A percentile compares a stretch with the other conserved stretches of the same genome.
These are phyloP conservation scores for Aeminium ludgeri DNA, from an alignment of 495 filamentous ascomycete genomes.

Conservation along the genomic window DNA sequence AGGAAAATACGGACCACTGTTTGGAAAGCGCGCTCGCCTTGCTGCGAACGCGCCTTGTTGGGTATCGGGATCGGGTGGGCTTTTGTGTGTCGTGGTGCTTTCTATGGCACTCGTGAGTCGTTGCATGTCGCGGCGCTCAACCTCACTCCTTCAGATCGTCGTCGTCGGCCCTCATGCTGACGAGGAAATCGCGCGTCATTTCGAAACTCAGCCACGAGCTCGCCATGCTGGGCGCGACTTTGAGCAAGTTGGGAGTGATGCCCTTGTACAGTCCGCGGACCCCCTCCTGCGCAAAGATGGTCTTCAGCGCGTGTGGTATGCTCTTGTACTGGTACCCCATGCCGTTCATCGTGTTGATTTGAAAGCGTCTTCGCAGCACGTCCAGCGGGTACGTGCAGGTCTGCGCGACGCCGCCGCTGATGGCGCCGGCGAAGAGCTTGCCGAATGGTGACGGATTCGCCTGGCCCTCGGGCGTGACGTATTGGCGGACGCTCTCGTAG, in stretches of 20 bases:
- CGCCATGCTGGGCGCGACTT: slow-evolving; percentile 97
- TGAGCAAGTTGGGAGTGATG: slow-evolving; percentile 81
- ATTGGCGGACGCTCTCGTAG: slow-evolving; percentile 73
- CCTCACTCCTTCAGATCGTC: slow-evolving; percentile 1
- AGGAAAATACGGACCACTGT: too few species aligned
- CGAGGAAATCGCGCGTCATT: slow-evolving; percentile 69
- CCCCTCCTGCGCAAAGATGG: slow-evolving; percentile 69
- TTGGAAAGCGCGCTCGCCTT: too few species aligned
- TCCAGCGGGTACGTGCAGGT: slow-evolving; percentile 99
- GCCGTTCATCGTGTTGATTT: slow-evolving; percentile 98
- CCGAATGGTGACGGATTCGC: slow-evolving; percentile 61
- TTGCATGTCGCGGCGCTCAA: too few species aligned
- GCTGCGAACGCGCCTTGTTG: too few species aligned
- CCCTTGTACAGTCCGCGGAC: slow-evolving; percentile 73
- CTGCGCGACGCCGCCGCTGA: slow-evolving; percentile 91
- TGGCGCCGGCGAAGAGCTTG: slow-evolving; percentile 75
- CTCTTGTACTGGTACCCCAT: slow-evolving; percentile 91
- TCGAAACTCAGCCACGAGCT: slow-evolving; percentile 97
- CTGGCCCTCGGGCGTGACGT: slow-evolving; percentile 75
- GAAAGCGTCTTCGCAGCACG: slow-evolving; percentile 86
- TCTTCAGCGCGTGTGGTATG: slow-evolving; percentile 63
- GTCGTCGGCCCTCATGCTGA: slow-evolving; percentile 23
- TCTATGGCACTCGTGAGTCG: too few species aligned
- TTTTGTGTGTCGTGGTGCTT: too few species aligned
- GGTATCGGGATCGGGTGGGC: too few species aligned